Evolutionary conservation across 2,329 filamentous ascomycete genomes (phyloP).

Genomic region (Tricladium varicosporioides): DNA sequence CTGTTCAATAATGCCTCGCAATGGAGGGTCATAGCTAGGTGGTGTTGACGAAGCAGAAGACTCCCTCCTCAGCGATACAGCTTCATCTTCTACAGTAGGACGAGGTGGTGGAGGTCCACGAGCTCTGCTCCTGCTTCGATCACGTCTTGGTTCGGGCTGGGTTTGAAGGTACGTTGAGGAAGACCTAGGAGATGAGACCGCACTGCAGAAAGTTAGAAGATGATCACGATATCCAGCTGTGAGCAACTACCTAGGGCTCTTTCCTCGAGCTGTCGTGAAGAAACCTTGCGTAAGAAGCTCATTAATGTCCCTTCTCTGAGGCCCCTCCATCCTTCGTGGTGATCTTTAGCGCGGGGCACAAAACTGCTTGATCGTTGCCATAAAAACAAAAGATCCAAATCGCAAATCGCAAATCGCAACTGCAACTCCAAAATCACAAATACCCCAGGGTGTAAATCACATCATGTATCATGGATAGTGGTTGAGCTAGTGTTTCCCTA

Average conservation of each 20-base stretch:
- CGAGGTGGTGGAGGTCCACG: slow-evolving; percentile 32
- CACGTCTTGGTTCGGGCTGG: slow-evolving; percentile 6
- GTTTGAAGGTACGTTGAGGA: slow-evolving; percentile 11
- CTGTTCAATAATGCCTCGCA: slow-evolving; percentile 66
- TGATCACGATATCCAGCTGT: too few relatives aligned
- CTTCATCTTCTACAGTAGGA: slow-evolving; percentile 70
- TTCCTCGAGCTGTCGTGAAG: slow-evolving; percentile 46
- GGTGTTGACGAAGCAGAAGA: slow-evolving; percentile 27
- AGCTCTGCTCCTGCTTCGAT: slow-evolving; percentile 23
- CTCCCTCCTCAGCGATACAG: slow-evolving; percentile 60
- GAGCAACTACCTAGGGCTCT: slow-evolving; percentile 25
- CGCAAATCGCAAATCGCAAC: not conserved
- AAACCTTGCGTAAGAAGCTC: slow-evolving; percentile 48
- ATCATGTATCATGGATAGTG: not conserved
- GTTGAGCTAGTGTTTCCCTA: not conserved
- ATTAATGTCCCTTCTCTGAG: slow-evolving; percentile 38
- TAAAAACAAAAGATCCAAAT: not conserved
- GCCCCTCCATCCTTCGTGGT: slow-evolving; percentile 13
- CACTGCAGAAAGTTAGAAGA: too few relatives aligned
- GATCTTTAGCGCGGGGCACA: slow-evolving; percentile 2
- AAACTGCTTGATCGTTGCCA: not conserved
- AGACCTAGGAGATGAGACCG: slow-evolving; percentile 1
- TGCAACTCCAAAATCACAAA: not conserved
- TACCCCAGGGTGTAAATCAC: not conserved
- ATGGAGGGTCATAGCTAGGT: slow-evolving; percentile 51